A percentile compares a stretch with the other conserved stretches of the same genome.
Evolutionary conservation across 257 asterid genomes (phyloP).

Genomic region (Ilex asprella): DNA sequence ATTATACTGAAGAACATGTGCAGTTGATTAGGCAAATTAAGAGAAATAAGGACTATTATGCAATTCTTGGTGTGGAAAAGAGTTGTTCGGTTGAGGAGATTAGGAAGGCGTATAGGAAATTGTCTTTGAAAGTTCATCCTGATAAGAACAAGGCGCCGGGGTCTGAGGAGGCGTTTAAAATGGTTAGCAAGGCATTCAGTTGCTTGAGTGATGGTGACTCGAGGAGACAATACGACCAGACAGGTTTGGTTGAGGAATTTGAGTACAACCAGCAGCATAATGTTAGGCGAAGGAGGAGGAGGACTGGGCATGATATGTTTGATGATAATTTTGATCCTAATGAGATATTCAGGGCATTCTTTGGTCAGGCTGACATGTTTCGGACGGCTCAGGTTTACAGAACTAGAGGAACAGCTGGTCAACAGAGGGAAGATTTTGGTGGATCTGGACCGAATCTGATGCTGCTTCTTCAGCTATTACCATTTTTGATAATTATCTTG

Average conservation of each 20-base stretch:
- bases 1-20: constrained; percentile 71
- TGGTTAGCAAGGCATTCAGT: constrained; percentile 83
- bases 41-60: constrained; percentile 68
- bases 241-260: constrained; percentile 72
- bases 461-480: constrained; percentile 74
- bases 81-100: constrained; percentile 80
- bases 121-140: constrained; percentile 92
- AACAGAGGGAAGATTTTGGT: constrained; percentile 64
- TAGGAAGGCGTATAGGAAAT: constrained; percentile 78
- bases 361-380: constrained; percentile 61
- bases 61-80: constrained; percentile 80
- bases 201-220: constrained; percentile 88
- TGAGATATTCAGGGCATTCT: constrained; percentile 85
- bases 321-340: constrained; percentile 78
- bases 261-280: constrained; percentile 43
- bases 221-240: constrained; percentile 84
- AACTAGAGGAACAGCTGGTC: constrained; percentile 48
- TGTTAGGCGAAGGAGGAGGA: constrained; percentile 52
- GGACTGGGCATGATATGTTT: constrained; percentile 50
- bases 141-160: constrained; percentile 98
- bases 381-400: constrained; percentile 65
- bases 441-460: constrained; percentile 54
- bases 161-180: constrained; percentile 92
- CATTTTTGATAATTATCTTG: constrained; percentile 68
- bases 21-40: constrained; percentile 70